Evolutionary conservation across 345 rosid species (phyloP).

Genomic region (Capsella bursapastoris): DNA sequence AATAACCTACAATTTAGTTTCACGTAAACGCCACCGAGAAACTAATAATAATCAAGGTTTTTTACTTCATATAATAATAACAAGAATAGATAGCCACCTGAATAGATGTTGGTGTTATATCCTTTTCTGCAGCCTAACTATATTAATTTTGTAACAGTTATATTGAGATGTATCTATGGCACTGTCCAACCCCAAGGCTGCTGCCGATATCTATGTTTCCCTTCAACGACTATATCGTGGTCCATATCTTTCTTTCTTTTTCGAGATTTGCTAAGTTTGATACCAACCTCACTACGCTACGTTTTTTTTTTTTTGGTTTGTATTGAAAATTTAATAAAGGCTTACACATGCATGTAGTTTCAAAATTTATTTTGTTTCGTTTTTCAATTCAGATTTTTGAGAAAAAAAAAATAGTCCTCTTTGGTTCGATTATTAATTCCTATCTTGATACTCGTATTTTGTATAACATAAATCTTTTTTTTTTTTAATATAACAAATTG

Average conservation of each 20-base stretch:
- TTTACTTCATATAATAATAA: not conserved
- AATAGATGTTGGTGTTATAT: constrained; percentile 19
- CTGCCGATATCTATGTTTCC: constrained; percentile 4
- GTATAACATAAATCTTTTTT: not conserved
- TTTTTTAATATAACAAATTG: not conserved
- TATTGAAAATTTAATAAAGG: not conserved
- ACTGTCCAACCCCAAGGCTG: not conserved
- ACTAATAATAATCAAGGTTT: too few species aligned
- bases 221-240: not conserved
- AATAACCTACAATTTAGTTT: too few species aligned
- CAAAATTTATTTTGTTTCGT: not conserved
- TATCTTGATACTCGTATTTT: not conserved
- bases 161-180: not conserved
- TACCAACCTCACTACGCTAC: not conserved
- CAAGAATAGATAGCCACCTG: constrained; percentile 6
- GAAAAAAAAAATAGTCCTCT: not conserved
- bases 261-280: not conserved
- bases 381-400: not conserved
- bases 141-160: not conserved
- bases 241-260: not conserved
- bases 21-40: too few species aligned
- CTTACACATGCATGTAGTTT: not conserved
- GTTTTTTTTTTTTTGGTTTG: not conserved
- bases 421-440: not conserved
- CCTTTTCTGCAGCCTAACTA: constrained; percentile 5